Conservation (phyloP, 306 rosid species). For the Fragaria nilgerrensis region DNA sequence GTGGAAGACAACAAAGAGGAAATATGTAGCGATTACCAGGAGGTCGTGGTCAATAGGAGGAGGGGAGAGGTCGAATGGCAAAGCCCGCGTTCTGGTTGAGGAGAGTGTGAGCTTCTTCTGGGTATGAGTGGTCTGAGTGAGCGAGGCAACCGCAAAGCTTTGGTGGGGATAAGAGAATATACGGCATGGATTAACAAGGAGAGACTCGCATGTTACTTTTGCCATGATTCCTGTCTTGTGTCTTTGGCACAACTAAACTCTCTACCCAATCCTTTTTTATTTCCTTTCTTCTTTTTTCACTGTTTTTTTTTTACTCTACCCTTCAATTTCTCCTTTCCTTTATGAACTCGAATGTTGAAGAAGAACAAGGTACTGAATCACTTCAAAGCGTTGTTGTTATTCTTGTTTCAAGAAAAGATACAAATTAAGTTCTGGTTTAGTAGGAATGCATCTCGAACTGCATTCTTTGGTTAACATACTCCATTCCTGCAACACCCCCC, state of each 20-base stretch:
- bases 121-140: neutral
- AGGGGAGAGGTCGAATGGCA: constrained; percentile 74
- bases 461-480: constrained; percentile 44
- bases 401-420: no score
- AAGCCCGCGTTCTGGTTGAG: constrained; percentile 19
- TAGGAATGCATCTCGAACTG: constrained; percentile 32
- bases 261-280: no score
- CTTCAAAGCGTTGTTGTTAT: neutral
- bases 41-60: constrained; percentile 91
- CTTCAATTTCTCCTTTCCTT: no score
- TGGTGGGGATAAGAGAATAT: constrained; percentile 16
- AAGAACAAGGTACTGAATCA: no score
- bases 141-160: constrained; percentile 22
- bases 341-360: no score
- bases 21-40: constrained; percentile 34
- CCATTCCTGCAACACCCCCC: constrained; percentile 35
- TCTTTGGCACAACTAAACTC: no score
- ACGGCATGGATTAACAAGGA: constrained; percentile 25
- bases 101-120: constrained; percentile 5
- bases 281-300: no score
- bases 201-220: neutral
- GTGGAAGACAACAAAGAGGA: neutral
- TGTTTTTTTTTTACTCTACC: no score
- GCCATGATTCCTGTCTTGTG: neutral
- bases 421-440: no score